Conservation (phyloP, 805 yeast species). For the Cyberlindnera bimundalis region DNA sequence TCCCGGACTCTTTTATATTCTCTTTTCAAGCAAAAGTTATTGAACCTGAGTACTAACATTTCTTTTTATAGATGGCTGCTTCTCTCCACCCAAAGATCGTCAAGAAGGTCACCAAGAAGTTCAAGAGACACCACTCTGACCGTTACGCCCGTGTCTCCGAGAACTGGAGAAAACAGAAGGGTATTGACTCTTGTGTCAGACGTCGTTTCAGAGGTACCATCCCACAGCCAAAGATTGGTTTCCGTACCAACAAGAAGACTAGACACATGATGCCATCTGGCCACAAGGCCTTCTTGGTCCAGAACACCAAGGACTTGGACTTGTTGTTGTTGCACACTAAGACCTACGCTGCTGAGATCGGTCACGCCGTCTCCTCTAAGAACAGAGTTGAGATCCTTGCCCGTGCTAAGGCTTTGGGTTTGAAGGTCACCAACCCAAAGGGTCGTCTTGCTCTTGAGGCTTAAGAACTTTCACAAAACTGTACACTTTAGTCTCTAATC, state of each 20-base stretch:
- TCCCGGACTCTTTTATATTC: too few species aligned
- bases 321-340: slow-evolving; percentile 94
- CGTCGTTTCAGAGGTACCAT: slow-evolving; percentile 99
- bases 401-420: slow-evolving; percentile 97
- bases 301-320: slow-evolving; percentile 92
- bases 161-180: slow-evolving; percentile 99
- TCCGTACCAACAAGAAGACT: slow-evolving; percentile 99
- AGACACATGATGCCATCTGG: slow-evolving; percentile 95
- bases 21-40: too few species aligned
- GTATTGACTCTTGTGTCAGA: slow-evolving; percentile 99
- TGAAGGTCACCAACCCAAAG: slow-evolving; percentile 98
- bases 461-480: slow-evolving; percentile 41
- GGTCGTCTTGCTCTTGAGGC: slow-evolving; percentile 99
- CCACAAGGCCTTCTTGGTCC: slow-evolving; percentile 94
- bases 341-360: slow-evolving; percentile 99
- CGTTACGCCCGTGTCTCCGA: slow-evolving; percentile 97
- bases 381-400: slow-evolving; percentile 96
- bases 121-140: slow-evolving; percentile 99
- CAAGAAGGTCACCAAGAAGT: slow-evolving; percentile 98
- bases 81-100: slow-evolving; percentile 98
- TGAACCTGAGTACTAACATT: slow-evolving; percentile 24
- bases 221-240: slow-evolving; percentile 99
- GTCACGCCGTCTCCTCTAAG: slow-evolving; percentile 97
- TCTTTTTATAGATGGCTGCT: slow-evolving; percentile 80
- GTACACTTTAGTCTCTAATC: slow-evolving; percentile 25